phyloP scores from a whole-genome alignment of 108 stramenopile species.

The Skeletonema grethae region DNA sequence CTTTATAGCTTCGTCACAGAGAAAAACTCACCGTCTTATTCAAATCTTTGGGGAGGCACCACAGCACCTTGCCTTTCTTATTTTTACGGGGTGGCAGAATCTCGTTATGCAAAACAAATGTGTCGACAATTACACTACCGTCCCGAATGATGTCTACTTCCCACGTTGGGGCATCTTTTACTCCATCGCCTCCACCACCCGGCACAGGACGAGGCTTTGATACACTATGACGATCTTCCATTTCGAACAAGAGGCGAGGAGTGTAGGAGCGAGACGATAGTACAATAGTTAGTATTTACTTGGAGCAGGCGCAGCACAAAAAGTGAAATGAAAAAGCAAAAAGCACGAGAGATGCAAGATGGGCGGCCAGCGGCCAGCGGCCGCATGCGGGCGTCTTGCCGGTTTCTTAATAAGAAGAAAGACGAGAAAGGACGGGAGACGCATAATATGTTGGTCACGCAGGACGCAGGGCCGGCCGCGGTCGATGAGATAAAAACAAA shows the following conservation, averaged over 20 bases:
- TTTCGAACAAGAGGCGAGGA: slow-evolving; percentile 3
- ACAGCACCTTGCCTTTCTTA: slow-evolving; percentile 73
- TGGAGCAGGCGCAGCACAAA: too few species aligned
- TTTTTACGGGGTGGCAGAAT: slow-evolving; percentile 69
- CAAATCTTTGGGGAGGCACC: slow-evolving; percentile 61
- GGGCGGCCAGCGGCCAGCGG: too few species aligned
- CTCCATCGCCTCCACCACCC: slow-evolving; percentile 17
- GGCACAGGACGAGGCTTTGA: slow-evolving; percentile 63
- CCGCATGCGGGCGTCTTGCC: too few species aligned
- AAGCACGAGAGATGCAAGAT: too few species aligned
- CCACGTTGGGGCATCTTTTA: slow-evolving; percentile 55
- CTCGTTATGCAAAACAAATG: slow-evolving; percentile 52
- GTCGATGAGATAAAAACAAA: too few species aligned
- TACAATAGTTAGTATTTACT: neutral
- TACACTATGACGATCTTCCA: slow-evolving; percentile 79
- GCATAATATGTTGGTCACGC: too few species aligned
- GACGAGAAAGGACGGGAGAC: too few species aligned
- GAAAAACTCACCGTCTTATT: slow-evolving; percentile 39
- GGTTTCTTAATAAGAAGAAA: too few species aligned
- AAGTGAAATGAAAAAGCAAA: too few species aligned
- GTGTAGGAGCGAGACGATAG: neutral
- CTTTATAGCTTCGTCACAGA: neutral
- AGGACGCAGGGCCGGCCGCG: too few species aligned
- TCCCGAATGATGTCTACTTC: slow-evolving; percentile 77
- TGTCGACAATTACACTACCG: slow-evolving; percentile 62